Evolutionary conservation across 2,329 filamentous ascomycete species (phyloP).

Genomic region (Nigrospora sphaerica): DNA sequence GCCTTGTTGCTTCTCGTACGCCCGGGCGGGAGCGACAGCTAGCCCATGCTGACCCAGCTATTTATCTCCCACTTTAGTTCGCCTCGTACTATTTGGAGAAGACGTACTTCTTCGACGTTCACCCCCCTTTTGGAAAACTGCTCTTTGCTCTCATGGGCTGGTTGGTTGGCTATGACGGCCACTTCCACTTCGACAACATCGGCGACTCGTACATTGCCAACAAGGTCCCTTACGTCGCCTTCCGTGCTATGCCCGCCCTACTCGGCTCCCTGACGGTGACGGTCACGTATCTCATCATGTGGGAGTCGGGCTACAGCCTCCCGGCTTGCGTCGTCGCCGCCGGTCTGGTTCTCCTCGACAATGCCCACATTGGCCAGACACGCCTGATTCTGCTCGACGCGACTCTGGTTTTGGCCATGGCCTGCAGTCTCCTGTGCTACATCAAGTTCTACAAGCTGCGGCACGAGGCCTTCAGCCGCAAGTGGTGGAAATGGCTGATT

Average conservation of each 20-base stretch:
- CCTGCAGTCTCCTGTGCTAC: constrained; percentile 86
- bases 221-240: constrained; percentile 95
- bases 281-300: constrained; percentile 97
- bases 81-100: constrained; percentile 83
- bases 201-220: constrained; percentile 96
- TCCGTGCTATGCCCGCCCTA: constrained; percentile 85
- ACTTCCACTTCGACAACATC: constrained; percentile 98
- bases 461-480: constrained; percentile 80
- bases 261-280: constrained; percentile 89
- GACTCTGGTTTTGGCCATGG: constrained; percentile 92
- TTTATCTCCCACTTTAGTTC: constrained; percentile 38
- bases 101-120: constrained; percentile 99
- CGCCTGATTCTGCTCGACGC: constrained; percentile 91
- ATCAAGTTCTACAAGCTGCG: constrained; percentile 96
- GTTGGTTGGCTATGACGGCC: constrained; percentile 93
- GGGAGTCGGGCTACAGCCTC: constrained; percentile 96
- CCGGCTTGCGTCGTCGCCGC: constrained; percentile 86
- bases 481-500: constrained; percentile 99
- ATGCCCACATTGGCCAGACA: constrained; percentile 95
- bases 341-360: constrained; percentile 86
- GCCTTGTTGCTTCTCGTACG: background rate
- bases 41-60: too few relatives aligned
- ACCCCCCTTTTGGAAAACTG: constrained; percentile 96
- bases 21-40: too few relatives aligned
- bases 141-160: constrained; percentile 95